Percentiles rank a stretch among this genome's conserved stretches.
These are phyloP conservation scores for Neurospora tetraspora DNA, from an alignment of 495 filamentous ascomycete species.

Conservation along the genomic window DNA sequence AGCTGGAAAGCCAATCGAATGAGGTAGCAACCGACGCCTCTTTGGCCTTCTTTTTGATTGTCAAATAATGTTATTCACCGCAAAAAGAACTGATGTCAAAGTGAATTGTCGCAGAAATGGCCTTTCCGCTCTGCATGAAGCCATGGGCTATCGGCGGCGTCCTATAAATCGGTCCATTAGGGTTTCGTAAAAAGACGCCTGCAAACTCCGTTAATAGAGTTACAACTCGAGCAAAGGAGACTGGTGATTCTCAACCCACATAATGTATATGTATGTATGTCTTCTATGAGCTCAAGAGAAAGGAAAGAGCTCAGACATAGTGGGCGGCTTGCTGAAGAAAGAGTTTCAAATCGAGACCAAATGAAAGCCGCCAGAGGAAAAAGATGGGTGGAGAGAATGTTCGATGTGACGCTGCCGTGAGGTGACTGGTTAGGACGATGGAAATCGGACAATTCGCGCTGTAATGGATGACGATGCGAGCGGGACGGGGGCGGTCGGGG, in stretches of 20 bases:
- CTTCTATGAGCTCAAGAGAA: neutral
- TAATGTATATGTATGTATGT: neutral
- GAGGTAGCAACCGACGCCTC: constrained; percentile 2
- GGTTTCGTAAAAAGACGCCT: neutral
- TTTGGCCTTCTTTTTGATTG: neutral
- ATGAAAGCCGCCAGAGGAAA: neutral
- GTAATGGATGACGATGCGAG: neutral
- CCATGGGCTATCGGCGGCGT: neutral
- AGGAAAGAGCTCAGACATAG: neutral
- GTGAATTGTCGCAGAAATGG: neutral
- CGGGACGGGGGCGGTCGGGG: neutral
- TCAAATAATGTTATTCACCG: neutral
- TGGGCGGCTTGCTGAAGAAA: neutral
- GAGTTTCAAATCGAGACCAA: neutral
- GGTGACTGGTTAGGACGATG: neutral
- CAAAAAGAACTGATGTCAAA: neutral
- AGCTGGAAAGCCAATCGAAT: constrained; percentile 10
- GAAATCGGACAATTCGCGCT: neutral
- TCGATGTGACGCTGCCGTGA: neutral
- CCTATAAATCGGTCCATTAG: neutral
- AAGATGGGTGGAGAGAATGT: neutral
- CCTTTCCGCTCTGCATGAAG: neutral
- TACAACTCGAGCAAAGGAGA: neutral
- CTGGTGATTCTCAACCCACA: neutral
- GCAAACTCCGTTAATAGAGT: neutral